Conservation (phyloP, 2,329 filamentous ascomycete species). For the Aspergillus awamori region DNA sequence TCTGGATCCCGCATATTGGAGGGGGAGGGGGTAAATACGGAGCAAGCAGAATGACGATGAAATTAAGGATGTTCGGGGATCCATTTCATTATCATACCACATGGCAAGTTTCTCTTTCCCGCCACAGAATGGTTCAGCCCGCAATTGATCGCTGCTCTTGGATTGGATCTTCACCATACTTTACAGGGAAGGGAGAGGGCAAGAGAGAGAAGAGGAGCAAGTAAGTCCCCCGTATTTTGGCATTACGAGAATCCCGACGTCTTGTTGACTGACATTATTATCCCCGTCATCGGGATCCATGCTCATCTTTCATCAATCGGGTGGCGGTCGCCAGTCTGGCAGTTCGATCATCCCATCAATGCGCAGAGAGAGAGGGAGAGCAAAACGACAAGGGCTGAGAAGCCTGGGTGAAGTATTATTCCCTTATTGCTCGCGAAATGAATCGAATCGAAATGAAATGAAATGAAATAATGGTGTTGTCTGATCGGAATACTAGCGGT, state of each 20-base stretch:
- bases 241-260: too few species aligned
- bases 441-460: too few species aligned
- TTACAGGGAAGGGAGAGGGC: too few species aligned
- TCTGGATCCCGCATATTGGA: background rate
- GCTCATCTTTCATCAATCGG: background rate
- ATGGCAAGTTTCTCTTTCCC: background rate
- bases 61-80: background rate
- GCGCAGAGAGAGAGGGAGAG: background rate
- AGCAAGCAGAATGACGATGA: background rate
- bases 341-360: slow-evolving; percentile 2
- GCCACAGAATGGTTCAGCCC: too few species aligned
- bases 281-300: background rate
- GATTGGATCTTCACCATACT: too few species aligned
- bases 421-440: background rate
- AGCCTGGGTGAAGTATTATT: background rate
- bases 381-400: background rate
- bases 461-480: background rate
- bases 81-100: background rate
- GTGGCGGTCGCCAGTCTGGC: background rate
- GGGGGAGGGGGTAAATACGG: background rate
- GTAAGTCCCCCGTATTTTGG: too few species aligned
- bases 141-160: too few species aligned
- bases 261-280: too few species aligned
- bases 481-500: slow-evolving; percentile 5
- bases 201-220: too few species aligned